A percentile compares a stretch with the other conserved stretches of the same genome.
Conservation (phyloP, 2,329 filamentous ascomycete genomes). For the Remersonia thermophila region DNA sequence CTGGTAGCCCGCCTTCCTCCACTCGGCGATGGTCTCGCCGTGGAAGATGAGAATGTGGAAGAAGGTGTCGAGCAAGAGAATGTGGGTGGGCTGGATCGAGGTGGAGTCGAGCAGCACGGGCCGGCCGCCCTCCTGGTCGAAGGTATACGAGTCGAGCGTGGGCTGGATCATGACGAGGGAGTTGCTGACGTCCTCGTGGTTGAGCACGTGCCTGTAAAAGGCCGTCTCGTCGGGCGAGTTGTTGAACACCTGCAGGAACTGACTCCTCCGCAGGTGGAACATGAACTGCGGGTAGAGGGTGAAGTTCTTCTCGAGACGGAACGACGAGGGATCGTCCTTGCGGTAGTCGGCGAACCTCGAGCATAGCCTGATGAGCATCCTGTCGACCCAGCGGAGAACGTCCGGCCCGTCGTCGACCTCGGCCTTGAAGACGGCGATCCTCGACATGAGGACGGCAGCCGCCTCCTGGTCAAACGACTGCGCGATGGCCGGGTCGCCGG, state of each 20-base stretch:
- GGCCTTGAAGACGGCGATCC: constrained; percentile 97
- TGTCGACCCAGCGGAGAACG: constrained; percentile 92
- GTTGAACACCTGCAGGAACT: constrained; percentile 98
- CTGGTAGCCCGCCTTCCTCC: constrained; percentile 96
- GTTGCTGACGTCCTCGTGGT: constrained; percentile 94
- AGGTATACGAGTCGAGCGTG: constrained; percentile 91
- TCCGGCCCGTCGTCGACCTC: constrained; percentile 98
- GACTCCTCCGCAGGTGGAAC: constrained; percentile 94
- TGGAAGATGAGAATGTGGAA: constrained; percentile 99
- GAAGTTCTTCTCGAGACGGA: constrained; percentile 96
- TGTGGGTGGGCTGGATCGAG: constrained; percentile 87
- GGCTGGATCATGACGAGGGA: constrained; percentile 98
- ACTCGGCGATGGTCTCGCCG: constrained; percentile 93
- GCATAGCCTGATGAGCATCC: constrained; percentile 95
- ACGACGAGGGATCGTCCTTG: constrained; percentile 95
- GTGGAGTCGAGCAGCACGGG: constrained; percentile 94
- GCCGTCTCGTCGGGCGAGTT: constrained; percentile 98
- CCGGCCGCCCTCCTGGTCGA: constrained; percentile 84
- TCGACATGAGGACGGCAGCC: constrained; percentile 94
- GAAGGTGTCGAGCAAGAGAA: constrained; percentile 92
- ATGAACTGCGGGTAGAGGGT: constrained; percentile 98
- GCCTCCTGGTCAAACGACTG: constrained; percentile 98
- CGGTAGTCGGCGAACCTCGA: constrained; percentile 95
- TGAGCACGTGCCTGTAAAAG: constrained; percentile 95
- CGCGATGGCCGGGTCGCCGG: constrained; percentile 86